Conservation (phyloP, 2,329 filamentous ascomycete genomes). For the Ophiostoma montium region DNA sequence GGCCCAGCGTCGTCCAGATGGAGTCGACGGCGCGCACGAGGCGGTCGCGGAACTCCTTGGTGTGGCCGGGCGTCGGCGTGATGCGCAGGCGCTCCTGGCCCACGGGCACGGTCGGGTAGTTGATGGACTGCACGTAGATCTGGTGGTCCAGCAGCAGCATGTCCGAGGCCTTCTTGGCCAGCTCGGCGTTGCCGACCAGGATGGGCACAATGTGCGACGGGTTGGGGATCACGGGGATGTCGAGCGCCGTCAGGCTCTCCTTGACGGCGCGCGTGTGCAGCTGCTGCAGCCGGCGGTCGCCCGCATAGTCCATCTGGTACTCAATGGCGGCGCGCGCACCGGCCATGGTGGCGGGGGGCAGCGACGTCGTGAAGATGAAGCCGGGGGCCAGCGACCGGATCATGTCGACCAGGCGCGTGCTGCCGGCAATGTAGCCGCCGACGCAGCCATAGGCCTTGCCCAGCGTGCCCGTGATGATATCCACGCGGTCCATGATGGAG, state of each 20-base stretch:
- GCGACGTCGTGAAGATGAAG: constrained; percentile 97
- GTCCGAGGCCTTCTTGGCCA: constrained; percentile 85
- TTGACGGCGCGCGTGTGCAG: constrained; percentile 93
- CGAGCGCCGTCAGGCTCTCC: constrained; percentile 58
- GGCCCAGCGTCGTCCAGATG: constrained; percentile 77
- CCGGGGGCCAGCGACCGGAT: constrained; percentile 90
- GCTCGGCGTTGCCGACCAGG: constrained; percentile 82
- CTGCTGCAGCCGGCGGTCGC: constrained; percentile 85
- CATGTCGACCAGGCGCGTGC: constrained; percentile 71
- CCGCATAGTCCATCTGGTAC: constrained; percentile 75
- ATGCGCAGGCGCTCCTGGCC: constrained; percentile 95
- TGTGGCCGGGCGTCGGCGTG: constrained; percentile 89
- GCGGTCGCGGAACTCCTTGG: constrained; percentile 69
- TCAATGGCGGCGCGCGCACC: constrained; percentile 84
- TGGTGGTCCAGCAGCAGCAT: constrained; percentile 78
- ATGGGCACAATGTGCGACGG: constrained; percentile 93
- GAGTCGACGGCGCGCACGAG: constrained; percentile 71
- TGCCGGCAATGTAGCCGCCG: constrained; percentile 93
- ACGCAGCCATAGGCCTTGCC: constrained; percentile 98
- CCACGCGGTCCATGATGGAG: constrained; percentile 87
- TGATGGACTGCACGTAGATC: constrained; percentile 98
- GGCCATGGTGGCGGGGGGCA: constrained; percentile 93
- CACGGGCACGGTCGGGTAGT: constrained; percentile 94
- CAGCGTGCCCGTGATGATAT: constrained; percentile 94
- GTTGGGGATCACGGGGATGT: constrained; percentile 96